Evolutionary conservation across 495 filamentous ascomycete species (phyloP).

Genomic region (Neurospora sp.): DNA sequence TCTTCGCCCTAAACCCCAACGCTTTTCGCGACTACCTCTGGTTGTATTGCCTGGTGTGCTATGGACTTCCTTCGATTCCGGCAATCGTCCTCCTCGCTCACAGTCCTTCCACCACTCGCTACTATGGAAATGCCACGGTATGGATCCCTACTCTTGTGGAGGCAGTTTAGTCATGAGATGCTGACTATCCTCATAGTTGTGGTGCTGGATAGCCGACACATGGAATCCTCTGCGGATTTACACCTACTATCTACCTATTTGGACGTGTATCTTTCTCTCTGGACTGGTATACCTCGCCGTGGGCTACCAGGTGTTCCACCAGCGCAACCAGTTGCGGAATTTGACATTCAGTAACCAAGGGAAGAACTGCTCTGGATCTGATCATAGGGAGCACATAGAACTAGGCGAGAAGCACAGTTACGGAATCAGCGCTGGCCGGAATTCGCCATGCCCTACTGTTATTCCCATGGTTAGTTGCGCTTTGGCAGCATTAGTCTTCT

Average conservation of each 20-base stretch:
- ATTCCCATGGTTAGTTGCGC: not conserved
- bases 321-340: slow-evolving; percentile 45
- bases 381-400: slow-evolving; percentile 8
- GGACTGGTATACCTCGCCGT: slow-evolving; percentile 62
- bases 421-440: not conserved
- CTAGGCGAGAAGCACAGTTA: not conserved
- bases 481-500: not conserved
- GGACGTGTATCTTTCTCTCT: slow-evolving; percentile 63
- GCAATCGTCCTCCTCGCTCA: slow-evolving; percentile 49
- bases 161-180: not conserved
- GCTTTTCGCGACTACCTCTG: slow-evolving; percentile 57
- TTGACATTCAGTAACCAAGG: slow-evolving; percentile 31
- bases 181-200: slow-evolving; percentile 38
- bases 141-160: not conserved
- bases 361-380: slow-evolving; percentile 14
- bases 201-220: slow-evolving; percentile 70
- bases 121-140: slow-evolving; percentile 63
- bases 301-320: slow-evolving; percentile 56
- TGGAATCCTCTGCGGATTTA: slow-evolving; percentile 68
- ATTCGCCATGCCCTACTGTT: not conserved
- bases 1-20: slow-evolving; percentile 55
- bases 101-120: not conserved
- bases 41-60: slow-evolving; percentile 61
- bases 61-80: slow-evolving; percentile 64
- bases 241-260: slow-evolving; percentile 76